Conservation (phyloP, 129 eudicot species). For the Flaveria robusta region DNA sequence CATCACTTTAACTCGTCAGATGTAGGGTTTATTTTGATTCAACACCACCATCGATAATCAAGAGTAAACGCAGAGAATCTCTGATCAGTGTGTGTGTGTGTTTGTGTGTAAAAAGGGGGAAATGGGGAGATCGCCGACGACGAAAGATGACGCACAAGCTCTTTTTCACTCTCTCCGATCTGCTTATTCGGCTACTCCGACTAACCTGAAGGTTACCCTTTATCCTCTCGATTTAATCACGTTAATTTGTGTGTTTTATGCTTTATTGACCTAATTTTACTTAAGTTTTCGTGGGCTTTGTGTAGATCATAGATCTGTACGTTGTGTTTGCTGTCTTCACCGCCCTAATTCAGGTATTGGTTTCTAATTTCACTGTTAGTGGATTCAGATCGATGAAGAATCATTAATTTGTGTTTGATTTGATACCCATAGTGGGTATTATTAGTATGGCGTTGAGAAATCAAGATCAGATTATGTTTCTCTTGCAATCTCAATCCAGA, state of each 20-base stretch:
- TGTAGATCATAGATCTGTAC: constrained; percentile 92
- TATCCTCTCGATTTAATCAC: constrained; percentile 11
- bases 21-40: background rate
- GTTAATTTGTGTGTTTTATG: background rate
- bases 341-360: constrained; percentile 85
- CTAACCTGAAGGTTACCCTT: constrained; percentile 67
- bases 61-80: constrained; percentile 21
- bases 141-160: constrained; percentile 79
- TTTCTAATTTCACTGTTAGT: background rate
- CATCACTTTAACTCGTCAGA: too few relatives aligned
- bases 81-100: constrained; percentile 14
- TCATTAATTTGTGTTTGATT: constrained; percentile 12
- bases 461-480: background rate
- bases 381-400: constrained; percentile 18
- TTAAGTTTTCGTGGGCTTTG: background rate
- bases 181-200: constrained; percentile 81
- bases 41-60: too few relatives aligned
- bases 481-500: too few relatives aligned
- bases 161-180: constrained; percentile 83
- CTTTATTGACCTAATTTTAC: background rate
- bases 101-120: background rate
- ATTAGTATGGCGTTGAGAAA: background rate
- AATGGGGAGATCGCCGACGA: constrained; percentile 43
- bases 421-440: background rate
- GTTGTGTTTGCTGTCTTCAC: constrained; percentile 71